These are phyloP conservation scores for Diaporthe sp. DNA, from an alignment of 2,329 filamentous ascomycete species.

Conservation along the genomic window DNA sequence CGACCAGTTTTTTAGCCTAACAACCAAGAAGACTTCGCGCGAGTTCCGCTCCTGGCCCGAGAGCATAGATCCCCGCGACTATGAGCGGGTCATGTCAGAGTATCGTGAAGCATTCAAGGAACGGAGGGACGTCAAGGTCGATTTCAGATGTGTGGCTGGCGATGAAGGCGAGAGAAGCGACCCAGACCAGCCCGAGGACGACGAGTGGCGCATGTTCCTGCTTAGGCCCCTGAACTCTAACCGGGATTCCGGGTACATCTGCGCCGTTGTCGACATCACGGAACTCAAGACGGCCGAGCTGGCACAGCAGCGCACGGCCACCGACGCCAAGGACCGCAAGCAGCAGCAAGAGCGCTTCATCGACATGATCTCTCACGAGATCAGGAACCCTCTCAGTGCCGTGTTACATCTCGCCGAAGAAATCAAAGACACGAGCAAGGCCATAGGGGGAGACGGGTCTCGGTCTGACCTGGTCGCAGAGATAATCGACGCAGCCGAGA, in stretches of 20 bases:
- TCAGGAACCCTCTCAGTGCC: slow-evolving; percentile 26
- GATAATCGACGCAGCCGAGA: slow-evolving; percentile 14
- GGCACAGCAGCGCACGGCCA: slow-evolving; percentile 7
- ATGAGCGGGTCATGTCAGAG: slow-evolving; percentile 23
- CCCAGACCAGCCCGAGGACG: not conserved
- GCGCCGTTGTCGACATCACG: slow-evolving; percentile 20
- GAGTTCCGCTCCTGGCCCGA: slow-evolving; percentile 28
- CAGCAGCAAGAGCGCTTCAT: slow-evolving; percentile 30
- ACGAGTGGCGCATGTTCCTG: slow-evolving; percentile 26
- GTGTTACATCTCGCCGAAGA: slow-evolving; percentile 18
- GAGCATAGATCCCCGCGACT: slow-evolving; percentile 27
- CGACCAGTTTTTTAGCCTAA: slow-evolving; percentile 21
- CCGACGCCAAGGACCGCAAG: slow-evolving; percentile 23
- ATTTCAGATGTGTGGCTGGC: slow-evolving; percentile 7
- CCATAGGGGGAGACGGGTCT: not conserved
- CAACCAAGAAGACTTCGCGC: slow-evolving; percentile 16
- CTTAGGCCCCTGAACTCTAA: slow-evolving; percentile 7
- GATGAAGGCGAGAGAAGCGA: slow-evolving; percentile 6
- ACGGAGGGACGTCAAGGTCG: slow-evolving; percentile 25
- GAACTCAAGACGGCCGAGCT: slow-evolving; percentile 22
- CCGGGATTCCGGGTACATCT: not conserved
- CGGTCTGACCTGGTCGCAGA: not conserved
- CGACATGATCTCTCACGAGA: slow-evolving; percentile 28
- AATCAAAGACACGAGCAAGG: slow-evolving; percentile 16
- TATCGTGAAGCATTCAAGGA: slow-evolving; percentile 23